Evolutionary conservation across 129 eudicot genomes (phyloP), one percentile per base, ranked within the genome.

Genomic region (Deinandra increscens): DNA sequence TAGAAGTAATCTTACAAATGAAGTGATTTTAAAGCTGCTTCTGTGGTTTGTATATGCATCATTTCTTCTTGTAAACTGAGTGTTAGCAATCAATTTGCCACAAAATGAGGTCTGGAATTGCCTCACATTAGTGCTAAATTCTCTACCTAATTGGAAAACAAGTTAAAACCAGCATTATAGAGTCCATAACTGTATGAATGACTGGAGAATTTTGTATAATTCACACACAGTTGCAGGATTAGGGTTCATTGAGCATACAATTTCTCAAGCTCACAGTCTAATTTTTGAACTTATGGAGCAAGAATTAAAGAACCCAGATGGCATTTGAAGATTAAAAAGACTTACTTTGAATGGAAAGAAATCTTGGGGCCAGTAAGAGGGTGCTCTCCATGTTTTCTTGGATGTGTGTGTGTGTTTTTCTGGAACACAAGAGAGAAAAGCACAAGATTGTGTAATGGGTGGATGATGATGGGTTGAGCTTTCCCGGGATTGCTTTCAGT

Each of bases 21-120:
- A 88, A 56, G 87, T 74, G 63, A 92, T 74, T 3, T 60, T 36
- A 36, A 62, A 50, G 74, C 79, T 70, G 74, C 82, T 75, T 79
- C 45, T 84, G 60, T 48, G 48, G 18, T 63, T 63, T 18, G 60
- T 62, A 38, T 49, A 34, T 13, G 49, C 15, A 74, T 64, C 74
- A 49, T 22, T 79, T 71, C 67, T 85, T 65, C 70, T 67, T 37
- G 58, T 23, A 60, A 79, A 65, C n/a, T 61, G 69, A 69, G 69
- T 55, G 49, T 46, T 39, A 55, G 69, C 38, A 48, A 65, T 39
- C 77, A 74, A 7, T 50, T 80, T 75, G 49, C 89, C 89, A 79
- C 29, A 60, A 26, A 83, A 77, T 31, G 91, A 83, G 86, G 82
- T 81, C 76, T 75, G 85, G 51, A 84, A 83, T 43, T 74, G 82